Conservation (phyloP, 2,329 filamentous ascomycete genomes). For the Xylaria sp. region DNA sequence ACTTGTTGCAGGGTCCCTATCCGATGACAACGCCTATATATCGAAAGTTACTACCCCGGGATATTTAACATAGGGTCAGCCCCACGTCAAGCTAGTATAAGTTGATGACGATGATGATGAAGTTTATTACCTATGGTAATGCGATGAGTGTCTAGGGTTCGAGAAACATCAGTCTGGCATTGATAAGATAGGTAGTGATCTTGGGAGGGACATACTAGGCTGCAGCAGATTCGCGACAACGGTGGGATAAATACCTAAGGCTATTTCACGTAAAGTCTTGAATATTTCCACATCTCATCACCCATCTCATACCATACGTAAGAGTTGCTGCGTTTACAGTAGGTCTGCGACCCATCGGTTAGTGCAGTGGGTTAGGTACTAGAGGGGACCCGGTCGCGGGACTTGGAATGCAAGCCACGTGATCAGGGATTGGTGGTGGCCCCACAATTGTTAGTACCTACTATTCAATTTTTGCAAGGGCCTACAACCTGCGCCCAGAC, state of each 20-base stretch:
- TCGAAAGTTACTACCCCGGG: conserved; percentile 3
- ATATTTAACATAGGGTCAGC: conserved; percentile 13
- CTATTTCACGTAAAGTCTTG: neutral
- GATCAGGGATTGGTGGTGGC: conserved; percentile 18
- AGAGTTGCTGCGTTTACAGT: neutral
- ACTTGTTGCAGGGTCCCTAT: neutral
- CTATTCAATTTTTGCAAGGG: conserved; percentile 28
- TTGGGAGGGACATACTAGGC: neutral
- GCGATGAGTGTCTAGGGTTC: neutral
- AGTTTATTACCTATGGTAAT: neutral
- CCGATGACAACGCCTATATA: neutral
- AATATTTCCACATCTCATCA: neutral
- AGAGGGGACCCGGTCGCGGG: neutral
- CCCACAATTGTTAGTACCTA: conserved; percentile 30
- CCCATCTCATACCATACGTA: neutral
- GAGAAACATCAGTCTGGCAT: neutral
- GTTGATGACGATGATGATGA: conserved; percentile 3
- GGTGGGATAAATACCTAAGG: neutral
- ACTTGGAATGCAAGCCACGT: conserved; percentile 34
- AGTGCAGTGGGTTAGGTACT: neutral
- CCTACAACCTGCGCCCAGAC: conserved; percentile 7
- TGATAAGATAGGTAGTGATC: neutral
- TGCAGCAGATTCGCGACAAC: neutral
- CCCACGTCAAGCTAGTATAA: conserved; percentile 7
- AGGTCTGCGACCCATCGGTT: neutral